A percentile compares a stretch with the other conserved stretches of the same genome.
These are phyloP conservation scores for Botryosphaeria dothidea DNA, from an alignment of 2,329 filamentous ascomycete species.

Conservation along the genomic window DNA sequence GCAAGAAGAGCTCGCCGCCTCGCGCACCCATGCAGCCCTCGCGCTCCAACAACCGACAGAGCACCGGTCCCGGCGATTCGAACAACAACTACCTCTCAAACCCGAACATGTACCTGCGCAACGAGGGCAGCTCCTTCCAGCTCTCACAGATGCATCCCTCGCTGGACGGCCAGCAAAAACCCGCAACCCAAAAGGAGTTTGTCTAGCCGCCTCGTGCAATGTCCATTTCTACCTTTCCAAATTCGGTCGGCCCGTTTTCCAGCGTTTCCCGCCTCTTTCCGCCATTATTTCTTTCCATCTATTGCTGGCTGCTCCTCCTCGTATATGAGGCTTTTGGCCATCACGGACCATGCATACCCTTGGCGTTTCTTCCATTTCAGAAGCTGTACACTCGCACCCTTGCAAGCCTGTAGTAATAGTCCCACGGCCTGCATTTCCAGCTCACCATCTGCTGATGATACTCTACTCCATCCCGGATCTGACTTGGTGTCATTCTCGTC, in stretches of 20 bases:
- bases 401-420: neutral
- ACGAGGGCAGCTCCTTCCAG: conserved; percentile 4
- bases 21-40: neutral
- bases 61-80: neutral
- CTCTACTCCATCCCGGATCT: neutral
- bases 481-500: neutral
- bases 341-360: neutral
- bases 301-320: neutral
- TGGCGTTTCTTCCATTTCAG: neutral
- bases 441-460: neutral
- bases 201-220: neutral
- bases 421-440: neutral
- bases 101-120: conserved; percentile 4
- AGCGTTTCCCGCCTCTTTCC: conserved; percentile 1
- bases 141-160: conserved; percentile 9
- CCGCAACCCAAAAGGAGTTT: neutral
- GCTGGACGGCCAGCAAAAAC: conserved; percentile 6
- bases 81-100: neutral
- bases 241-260: conserved; percentile 2
- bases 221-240: neutral
- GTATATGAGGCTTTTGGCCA: neutral
- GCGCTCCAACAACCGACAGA: neutral
- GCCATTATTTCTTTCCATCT: neutral
- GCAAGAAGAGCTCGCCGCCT: neutral
- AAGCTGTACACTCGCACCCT: neutral